Percentiles rank a stretch among this genome's conserved stretches.
phyloP scores from a whole-genome alignment of 73 alveolate species.

The Paramecium primaurelia region DNA sequence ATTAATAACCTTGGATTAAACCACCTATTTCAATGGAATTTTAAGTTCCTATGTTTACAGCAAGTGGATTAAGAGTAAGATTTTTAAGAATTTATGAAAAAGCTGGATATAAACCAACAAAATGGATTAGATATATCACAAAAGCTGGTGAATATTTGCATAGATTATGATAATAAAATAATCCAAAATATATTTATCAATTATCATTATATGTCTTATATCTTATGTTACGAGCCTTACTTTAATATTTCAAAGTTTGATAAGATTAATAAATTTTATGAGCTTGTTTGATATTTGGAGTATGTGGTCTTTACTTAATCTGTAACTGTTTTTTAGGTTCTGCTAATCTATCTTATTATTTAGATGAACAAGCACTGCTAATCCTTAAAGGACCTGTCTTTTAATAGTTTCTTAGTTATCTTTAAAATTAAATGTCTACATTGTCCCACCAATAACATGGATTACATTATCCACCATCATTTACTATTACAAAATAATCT shows the following conservation, averaged over 20 bases:
- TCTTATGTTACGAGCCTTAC: neutral
- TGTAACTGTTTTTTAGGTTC: slow-evolving; percentile 12
- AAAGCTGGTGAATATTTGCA: slow-evolving; percentile 94
- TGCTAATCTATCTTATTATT: slow-evolving; percentile 12
- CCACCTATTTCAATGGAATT: slow-evolving; percentile 93
- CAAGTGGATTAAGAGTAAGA: slow-evolving; percentile 95
- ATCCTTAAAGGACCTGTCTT: neutral
- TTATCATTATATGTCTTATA: slow-evolving; percentile 1
- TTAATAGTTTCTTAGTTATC: neutral
- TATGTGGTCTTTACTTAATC: neutral
- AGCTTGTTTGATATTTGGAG: neutral
- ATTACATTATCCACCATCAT: slow-evolving; percentile 38
- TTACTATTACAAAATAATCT: slow-evolving; percentile 35
- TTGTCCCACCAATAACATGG: slow-evolving; percentile 44
- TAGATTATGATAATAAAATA: slow-evolving; percentile 76
- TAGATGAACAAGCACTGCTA: slow-evolving; percentile 16
- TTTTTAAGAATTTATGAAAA: slow-evolving; percentile 88
- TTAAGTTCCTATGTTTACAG: slow-evolving; percentile 96
- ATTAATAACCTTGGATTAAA: slow-evolving; percentile 82
- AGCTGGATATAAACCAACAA: slow-evolving; percentile 88
- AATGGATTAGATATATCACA: slow-evolving; percentile 95
- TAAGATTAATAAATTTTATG: neutral
- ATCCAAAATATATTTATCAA: slow-evolving; percentile 47
- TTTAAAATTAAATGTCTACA: neutral
- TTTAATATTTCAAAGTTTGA: neutral